Evolutionary conservation across 1,139 yeast genomes (phyloP).

Genomic region (Suhomyces terraborum): DNA sequence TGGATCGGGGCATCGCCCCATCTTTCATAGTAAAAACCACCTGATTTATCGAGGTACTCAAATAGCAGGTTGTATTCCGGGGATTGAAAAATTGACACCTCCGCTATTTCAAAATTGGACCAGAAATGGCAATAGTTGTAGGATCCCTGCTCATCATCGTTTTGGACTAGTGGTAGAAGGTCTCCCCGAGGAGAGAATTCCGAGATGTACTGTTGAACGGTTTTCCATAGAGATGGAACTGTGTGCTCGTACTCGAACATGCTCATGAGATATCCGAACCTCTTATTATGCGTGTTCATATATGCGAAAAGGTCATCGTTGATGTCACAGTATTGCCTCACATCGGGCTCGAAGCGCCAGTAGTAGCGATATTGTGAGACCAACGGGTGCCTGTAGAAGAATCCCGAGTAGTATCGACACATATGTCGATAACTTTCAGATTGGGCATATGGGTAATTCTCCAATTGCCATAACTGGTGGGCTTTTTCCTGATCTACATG

Average conservation of each 20-base stretch:
- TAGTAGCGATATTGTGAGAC: constrained; percentile 34
- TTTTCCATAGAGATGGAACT: constrained; percentile 36
- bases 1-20: constrained; percentile 50
- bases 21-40: constrained; percentile 43
- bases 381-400: constrained; percentile 35
- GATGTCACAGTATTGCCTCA: constrained; percentile 28
- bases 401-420: constrained; percentile 41
- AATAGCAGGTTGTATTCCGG: constrained; percentile 29
- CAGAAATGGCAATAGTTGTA: constrained; percentile 44
- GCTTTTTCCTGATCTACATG: constrained; percentile 30
- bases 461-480: constrained; percentile 10
- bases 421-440: constrained; percentile 39
- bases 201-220: constrained; percentile 21
- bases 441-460: constrained; percentile 25
- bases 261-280: constrained; percentile 28
- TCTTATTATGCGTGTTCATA: constrained; percentile 26
- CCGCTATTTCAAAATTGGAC: constrained; percentile 43
- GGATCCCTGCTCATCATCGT: constrained; percentile 25
- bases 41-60: constrained; percentile 29
- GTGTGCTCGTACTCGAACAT: constrained; percentile 39
- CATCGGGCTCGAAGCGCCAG: constrained; percentile 31
- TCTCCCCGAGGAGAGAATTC: constrained; percentile 9
- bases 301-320: constrained; percentile 31
- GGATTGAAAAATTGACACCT: constrained; percentile 27
- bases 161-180: constrained; percentile 16